Evolutionary conservation across 1,284 basidiomycete genomes (phyloP).

Genomic region (Golubevia pallescens): DNA sequence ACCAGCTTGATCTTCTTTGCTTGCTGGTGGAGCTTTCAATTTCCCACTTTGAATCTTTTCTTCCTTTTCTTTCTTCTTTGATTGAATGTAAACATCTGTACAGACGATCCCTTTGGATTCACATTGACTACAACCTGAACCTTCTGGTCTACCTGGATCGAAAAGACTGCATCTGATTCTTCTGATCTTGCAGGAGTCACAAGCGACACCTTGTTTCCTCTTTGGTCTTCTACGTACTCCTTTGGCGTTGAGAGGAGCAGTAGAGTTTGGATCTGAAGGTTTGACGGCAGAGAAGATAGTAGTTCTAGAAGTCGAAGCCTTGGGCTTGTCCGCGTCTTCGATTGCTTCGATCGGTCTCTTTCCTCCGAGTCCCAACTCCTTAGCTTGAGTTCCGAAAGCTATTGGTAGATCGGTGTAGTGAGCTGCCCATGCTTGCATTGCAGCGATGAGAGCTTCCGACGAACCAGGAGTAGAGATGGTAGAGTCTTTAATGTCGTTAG

Average conservation of each 20-base stretch:
- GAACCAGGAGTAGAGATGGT: constrained; percentile 43
- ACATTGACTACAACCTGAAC: constrained; percentile 54
- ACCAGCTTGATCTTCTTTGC: constrained; percentile 25
- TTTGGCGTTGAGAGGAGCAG: too few relatives aligned
- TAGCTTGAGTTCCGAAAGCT: constrained; percentile 33
- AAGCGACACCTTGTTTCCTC: constrained; percentile 59
- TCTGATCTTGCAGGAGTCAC: constrained; percentile 56
- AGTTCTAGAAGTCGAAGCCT: too few relatives aligned
- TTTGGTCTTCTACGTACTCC: constrained; percentile 32
- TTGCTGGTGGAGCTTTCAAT: too few relatives aligned
- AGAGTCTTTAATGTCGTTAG: constrained; percentile 20
- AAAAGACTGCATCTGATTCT: constrained; percentile 55
- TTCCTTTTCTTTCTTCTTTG: constrained; percentile 19
- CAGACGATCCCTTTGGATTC: constrained; percentile 58
- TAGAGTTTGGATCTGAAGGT: too few relatives aligned
- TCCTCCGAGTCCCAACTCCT: constrained; percentile 17
- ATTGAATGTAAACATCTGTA: constrained; percentile 56
- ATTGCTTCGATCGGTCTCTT: constrained; percentile 10
- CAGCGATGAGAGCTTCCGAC: constrained; percentile 42
- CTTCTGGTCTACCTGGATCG: constrained; percentile 49
- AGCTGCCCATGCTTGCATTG: constrained; percentile 51
- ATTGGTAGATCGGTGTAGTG: constrained; percentile 48
- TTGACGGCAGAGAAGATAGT: too few relatives aligned
- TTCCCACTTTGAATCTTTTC: too few relatives aligned
- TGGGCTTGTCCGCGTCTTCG: constrained; percentile 15